Evolutionary conservation across 164 flowering plant species (phyloP).

Genomic region (Berberis vulgaris): DNA sequence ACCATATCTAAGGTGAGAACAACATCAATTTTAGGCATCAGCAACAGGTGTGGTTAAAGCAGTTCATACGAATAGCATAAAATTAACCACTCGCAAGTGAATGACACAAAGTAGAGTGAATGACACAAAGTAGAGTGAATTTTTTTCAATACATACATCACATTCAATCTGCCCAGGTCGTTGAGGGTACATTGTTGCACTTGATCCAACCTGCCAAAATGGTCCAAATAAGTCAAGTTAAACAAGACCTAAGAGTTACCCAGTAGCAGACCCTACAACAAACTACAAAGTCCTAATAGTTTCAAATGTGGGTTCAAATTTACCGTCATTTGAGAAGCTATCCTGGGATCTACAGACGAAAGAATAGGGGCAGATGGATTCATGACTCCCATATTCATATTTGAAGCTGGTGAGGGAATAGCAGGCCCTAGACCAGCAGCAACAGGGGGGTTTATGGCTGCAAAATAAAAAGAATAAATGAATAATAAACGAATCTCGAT

Average conservation of each 20-base stretch:
- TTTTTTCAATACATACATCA: slow-evolving; percentile 50
- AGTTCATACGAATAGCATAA: too few species aligned
- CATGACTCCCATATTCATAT: slow-evolving; percentile 41
- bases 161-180: slow-evolving; percentile 85
- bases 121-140: too few species aligned
- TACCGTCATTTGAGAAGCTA: slow-evolving; percentile 45
- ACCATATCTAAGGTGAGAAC: too few species aligned
- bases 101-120: too few species aligned
- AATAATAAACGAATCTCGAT: background rate
- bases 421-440: slow-evolving; percentile 42
- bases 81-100: too few species aligned
- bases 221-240: background rate
- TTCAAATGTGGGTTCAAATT: background rate
- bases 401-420: slow-evolving; percentile 38
- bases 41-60: too few species aligned
- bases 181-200: slow-evolving; percentile 57
- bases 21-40: too few species aligned
- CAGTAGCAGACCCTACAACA: background rate
- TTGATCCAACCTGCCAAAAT: slow-evolving; percentile 52
- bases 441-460: slow-evolving; percentile 36
- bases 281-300: background rate
- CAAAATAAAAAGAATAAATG: slow-evolving; percentile 9
- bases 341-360: slow-evolving; percentile 47
- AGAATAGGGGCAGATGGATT: slow-evolving; percentile 49
- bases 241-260: background rate